Conservation (phyloP, 345 rosid species). For the Anastatica hierochuntica region DNA sequence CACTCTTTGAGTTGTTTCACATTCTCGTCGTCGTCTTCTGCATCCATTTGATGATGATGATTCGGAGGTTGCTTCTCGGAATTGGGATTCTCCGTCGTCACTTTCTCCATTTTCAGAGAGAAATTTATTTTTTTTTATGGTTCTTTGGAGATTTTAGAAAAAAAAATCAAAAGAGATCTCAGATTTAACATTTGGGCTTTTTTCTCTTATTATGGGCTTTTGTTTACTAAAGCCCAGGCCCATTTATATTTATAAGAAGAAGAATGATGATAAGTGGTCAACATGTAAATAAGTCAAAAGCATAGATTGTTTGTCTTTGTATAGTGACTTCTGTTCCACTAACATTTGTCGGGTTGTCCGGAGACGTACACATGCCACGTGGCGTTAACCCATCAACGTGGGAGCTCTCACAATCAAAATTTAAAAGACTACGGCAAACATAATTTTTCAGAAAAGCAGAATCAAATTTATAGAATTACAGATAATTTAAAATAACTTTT, state of each 20-base stretch:
- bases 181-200: background rate
- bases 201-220: constrained; percentile 1
- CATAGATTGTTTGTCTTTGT: background rate
- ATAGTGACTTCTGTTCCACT: constrained; percentile 23
- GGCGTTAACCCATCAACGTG: constrained; percentile 14
- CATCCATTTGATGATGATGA: constrained; percentile 47
- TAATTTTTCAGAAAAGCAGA: too few relatives aligned
- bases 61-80: constrained; percentile 1
- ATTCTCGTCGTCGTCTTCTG: constrained; percentile 77
- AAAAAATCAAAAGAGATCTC: background rate
- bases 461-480: too few relatives aligned
- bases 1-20: constrained; percentile 83
- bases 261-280: too few relatives aligned
- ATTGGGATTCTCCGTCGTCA: background rate
- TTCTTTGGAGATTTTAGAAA: background rate
- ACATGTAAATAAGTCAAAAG: constrained; percentile 2
- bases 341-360: constrained; percentile 22
- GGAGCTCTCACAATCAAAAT: constrained; percentile 16
- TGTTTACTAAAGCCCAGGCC: constrained; percentile 6
- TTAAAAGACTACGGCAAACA: too few relatives aligned
- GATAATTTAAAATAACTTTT: too few relatives aligned
- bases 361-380: constrained; percentile 13
- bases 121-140: background rate
- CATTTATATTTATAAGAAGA: background rate
- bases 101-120: constrained; percentile 4